phyloP scores from a whole-genome alignment of 140 eudicot genomes.

The Erigeron philadelphicus region DNA sequence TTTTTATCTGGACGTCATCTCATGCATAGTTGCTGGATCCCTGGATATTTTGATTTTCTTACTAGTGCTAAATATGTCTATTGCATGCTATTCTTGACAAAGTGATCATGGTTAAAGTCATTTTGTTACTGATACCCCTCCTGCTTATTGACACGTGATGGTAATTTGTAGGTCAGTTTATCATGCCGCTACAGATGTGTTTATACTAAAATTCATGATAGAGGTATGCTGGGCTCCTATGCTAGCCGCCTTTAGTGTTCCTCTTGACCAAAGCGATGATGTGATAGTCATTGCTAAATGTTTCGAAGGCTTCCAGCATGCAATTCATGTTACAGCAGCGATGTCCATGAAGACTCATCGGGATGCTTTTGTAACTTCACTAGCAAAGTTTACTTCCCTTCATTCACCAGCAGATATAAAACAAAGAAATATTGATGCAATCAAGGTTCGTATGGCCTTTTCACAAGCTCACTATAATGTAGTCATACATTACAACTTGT shows the following conservation, averaged over 20 bases:
- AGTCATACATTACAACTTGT: background rate
- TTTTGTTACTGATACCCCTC: background rate
- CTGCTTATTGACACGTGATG: conserved; percentile 25
- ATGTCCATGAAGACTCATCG: conserved; percentile 96
- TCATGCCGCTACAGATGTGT: conserved; percentile 89
- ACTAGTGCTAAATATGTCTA: background rate
- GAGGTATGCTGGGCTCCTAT: conserved; percentile 99
- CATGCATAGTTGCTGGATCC: background rate
- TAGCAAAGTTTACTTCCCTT: conserved; percentile 86
- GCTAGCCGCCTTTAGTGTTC: conserved; percentile 97
- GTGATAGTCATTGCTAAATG: conserved; percentile 54
- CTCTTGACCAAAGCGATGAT: conserved; percentile 88
- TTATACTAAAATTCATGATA: conserved; percentile 85
- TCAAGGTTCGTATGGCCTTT: conserved; percentile 62
- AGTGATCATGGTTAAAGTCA: conserved; percentile 3
- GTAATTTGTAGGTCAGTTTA: conserved; percentile 81
- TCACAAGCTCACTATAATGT: conserved; percentile 7
- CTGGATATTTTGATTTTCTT: background rate
- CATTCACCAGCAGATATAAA: conserved; percentile 94
- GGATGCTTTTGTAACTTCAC: conserved; percentile 89
- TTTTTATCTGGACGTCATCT: background rate
- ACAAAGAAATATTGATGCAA: conserved; percentile 85
- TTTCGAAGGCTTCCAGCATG: conserved; percentile 85
- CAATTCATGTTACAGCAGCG: conserved; percentile 84
- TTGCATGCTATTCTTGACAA: conserved; percentile 9